Base-by-base conservation (phyloP, 208 protist species). In the Vickermania spadyakhi region DNA sequence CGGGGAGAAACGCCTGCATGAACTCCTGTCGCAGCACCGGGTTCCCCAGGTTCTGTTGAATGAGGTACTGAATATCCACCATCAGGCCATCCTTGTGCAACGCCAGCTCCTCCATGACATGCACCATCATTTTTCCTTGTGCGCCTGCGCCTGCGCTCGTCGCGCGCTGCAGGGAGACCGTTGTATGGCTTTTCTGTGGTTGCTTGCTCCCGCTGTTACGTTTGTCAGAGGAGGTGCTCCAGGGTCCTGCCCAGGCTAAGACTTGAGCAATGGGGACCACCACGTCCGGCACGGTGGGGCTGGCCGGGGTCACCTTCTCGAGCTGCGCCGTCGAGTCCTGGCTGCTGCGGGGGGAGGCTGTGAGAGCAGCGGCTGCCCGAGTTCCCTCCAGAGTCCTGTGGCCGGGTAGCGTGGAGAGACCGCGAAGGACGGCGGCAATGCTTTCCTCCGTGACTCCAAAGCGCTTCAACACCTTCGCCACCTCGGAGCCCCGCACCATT, bases 1-100 rank as follows among this genome's bases (percentile, higher is more conserved):
- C 83, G 58, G 86, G 83, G 36, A 84, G 56, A 52, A 94, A 79
- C n/a, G 77, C 73, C 50, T 66, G 72, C 63, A 84, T 61, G 73
- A 96, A 96, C 64, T 93, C 84, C 22, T 84, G 71, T n/a, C 77
- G 70, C 52, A 93, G 65, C 23, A 68, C 51, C 0, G 74, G 56
- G 62, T 88, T 93, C 2, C 57, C 57, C 27, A 57, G 58, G 75
- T 93, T 91, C 57, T 82, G 69, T 31, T 77, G 65, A 5, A 92
- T 73, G 18, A 78, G 63, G 72, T 93, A 96, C 53, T 77, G 72
- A 51, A 93, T 59, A 52, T 96, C 89, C 68, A 82, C 80, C 22
- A 79, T 81, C 18, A 77, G 58, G 21, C 89, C 89, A 60, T 96
- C 89, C 60, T 91, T 63, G 29, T 56, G 64, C 54, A 79, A 61